Evolutionary conservation across 2,329 filamentous ascomycete species (phyloP), one percentile per base, ranked within the genome.

Genomic region (Clarireedia homoeocarpa): DNA sequence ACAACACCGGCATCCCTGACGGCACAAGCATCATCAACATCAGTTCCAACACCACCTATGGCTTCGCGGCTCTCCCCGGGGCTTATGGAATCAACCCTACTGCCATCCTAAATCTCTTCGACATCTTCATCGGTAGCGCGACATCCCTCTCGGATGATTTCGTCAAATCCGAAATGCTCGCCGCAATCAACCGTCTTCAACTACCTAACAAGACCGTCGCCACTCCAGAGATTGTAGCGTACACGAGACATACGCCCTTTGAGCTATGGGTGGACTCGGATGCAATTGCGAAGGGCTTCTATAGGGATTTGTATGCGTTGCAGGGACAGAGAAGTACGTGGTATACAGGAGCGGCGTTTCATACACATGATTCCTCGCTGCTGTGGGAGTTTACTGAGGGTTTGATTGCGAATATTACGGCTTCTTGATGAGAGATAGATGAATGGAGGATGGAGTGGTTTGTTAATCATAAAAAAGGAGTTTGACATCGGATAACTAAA

Each of bases 261-360:
- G 54, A 63, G 24, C 51, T 61, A 26, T 60, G 47, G 12, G 63
- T 74, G 0, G 61, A 69, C 0, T 58, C 63, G 1, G 63, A 70
- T 2, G 66, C 69, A 9, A 71, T 77, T 53, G 61, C 57, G 20
- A 59, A 54, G 7, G 74, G 75, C 0, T 77, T 76, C 48, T 73
- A 77, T 55, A 66, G 69, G 40, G 60, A 70, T 42, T 63, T 75
- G 50, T 70, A 73, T 60, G 70, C 63, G 2, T 63, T 78, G 30
- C 75, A 78, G 63, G 75, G 75, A 0, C 58, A 70, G 15, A 64
- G 67, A 17, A 71, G 70, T n/a, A 77, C 75, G 0, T 78, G 67
- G 63, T 77, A 71, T 59, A 77, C 74, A 0, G 75, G 75, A 1
- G 69, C 70, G 14, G 70, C 74, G 4, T 75, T 66, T 60, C 59